Evolutionary conservation across 352 stramenopile genomes (phyloP).

Genomic region (Aphanomyces stellatus): DNA sequence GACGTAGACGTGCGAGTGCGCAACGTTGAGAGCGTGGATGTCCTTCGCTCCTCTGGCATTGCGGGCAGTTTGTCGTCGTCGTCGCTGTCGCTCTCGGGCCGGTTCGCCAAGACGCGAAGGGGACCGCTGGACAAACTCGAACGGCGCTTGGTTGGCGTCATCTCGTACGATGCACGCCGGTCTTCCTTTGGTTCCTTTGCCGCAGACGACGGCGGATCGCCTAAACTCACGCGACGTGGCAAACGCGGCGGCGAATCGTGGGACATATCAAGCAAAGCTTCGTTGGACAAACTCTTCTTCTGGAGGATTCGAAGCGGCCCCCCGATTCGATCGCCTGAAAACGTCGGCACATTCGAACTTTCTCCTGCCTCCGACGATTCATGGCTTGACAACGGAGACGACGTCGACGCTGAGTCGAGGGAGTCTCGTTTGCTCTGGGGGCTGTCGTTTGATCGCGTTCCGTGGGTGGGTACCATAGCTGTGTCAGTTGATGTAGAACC

Average conservation of each 20-base stretch:
- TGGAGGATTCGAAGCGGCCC: not conserved
- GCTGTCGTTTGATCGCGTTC: too few relatives aligned
- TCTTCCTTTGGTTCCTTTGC: not conserved
- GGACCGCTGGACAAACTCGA: not conserved
- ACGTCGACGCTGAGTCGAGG: too few relatives aligned
- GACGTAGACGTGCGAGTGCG: conserved; percentile 28
- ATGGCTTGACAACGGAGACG: too few relatives aligned
- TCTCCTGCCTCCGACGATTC: not conserved
- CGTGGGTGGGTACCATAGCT: too few relatives aligned
- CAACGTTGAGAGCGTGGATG: not conserved
- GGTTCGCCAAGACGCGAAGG: conserved; percentile 14
- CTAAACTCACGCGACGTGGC: not conserved
- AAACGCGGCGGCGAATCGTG: not conserved
- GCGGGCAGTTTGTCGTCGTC: not conserved
- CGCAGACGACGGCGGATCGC: not conserved
- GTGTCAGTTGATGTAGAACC: too few relatives aligned
- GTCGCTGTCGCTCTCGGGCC: conserved; percentile 1
- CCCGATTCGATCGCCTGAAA: not conserved
- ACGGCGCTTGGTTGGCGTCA: not conserved
- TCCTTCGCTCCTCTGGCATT: not conserved
- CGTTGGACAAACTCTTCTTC: not conserved
- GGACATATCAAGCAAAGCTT: not conserved
- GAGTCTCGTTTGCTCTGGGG: too few relatives aligned
- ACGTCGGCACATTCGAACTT: not conserved
- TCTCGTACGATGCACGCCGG: conserved; percentile 4